A percentile compares a stretch with the other conserved stretches of the same genome.
These are phyloP conservation scores for Lepidium didymum DNA, from an alignment of 345 rosid species.

Conservation along the genomic window DNA sequence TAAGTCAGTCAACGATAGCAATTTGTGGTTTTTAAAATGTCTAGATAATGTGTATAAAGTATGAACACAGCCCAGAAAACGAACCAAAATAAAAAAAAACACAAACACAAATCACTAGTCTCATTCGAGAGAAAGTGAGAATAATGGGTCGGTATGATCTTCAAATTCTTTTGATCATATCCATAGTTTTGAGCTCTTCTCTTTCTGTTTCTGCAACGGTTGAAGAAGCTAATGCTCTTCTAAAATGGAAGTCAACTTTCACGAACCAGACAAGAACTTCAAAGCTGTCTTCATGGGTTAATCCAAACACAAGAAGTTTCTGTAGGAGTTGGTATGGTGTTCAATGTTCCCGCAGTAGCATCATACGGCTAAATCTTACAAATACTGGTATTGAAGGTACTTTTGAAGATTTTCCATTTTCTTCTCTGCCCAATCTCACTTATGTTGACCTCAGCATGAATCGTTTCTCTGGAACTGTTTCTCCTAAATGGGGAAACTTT, in stretches of 20 bases:
- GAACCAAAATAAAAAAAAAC: not conserved
- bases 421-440: constrained; percentile 36
- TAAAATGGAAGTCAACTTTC: constrained; percentile 30
- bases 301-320: constrained; percentile 18
- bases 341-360: constrained; percentile 16
- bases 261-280: constrained; percentile 26
- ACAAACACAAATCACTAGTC: not conserved
- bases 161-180: constrained; percentile 12
- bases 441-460: constrained; percentile 33
- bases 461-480: constrained; percentile 32
- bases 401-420: constrained; percentile 34
- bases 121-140: constrained; percentile 2
- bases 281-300: constrained; percentile 21
- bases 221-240: constrained; percentile 26
- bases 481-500: constrained; percentile 24
- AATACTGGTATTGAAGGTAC: constrained; percentile 33
- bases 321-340: constrained; percentile 37
- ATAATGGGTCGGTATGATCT: constrained; percentile 6
- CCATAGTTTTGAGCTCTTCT: constrained; percentile 9
- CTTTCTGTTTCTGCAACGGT: not conserved
- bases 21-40: not conserved
- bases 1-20: not conserved
- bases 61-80: constrained; percentile 4
- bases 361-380: constrained; percentile 27
- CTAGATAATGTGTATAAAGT: not conserved